A percentile compares a stretch with the other conserved stretches of the same genome.
phyloP scores from a whole-genome alignment of 805 yeast genomes.

The Wickerhamomyces queroliae region DNA sequence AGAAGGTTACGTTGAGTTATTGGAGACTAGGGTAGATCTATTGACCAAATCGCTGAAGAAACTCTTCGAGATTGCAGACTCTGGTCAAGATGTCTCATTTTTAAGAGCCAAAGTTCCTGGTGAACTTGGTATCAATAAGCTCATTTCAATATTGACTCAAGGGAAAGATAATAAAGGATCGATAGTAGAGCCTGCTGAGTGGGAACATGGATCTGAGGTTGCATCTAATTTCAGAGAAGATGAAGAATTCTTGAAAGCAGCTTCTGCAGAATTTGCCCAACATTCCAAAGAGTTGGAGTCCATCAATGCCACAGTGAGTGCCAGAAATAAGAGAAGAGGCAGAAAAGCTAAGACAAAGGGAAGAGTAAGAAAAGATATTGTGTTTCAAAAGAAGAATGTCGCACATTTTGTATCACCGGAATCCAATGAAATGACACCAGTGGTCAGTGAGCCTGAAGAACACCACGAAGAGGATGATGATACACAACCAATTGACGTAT shows the following conservation, averaged over 20 bases:
- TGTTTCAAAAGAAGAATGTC: not conserved
- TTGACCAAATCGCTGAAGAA: slow-evolving; percentile 45
- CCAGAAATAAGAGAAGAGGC: not conserved
- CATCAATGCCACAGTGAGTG: not conserved
- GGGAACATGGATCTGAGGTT: slow-evolving; percentile 1
- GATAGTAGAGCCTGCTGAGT: not conserved
- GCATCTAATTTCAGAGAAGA: not conserved
- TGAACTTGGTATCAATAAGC: not conserved
- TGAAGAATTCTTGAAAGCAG: not conserved
- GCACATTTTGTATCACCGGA: no score
- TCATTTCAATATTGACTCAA: not conserved
- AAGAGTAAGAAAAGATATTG: no score
- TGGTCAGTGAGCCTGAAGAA: no score
- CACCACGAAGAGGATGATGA: no score
- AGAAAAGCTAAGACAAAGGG: slow-evolving; percentile 1
- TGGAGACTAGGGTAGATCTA: slow-evolving; percentile 52
- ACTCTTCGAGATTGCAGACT: not conserved
- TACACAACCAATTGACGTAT: no score
- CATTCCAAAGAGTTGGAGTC: not conserved
- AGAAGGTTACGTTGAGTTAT: slow-evolving; percentile 53
- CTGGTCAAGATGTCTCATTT: not conserved
- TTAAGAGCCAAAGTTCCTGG: not conserved
- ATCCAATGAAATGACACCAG: no score
- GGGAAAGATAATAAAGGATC: not conserved
- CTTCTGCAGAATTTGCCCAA: slow-evolving; percentile 1